phyloP scores from a whole-genome alignment of 352 stramenopile species.

The Pythium brassicae region DNA sequence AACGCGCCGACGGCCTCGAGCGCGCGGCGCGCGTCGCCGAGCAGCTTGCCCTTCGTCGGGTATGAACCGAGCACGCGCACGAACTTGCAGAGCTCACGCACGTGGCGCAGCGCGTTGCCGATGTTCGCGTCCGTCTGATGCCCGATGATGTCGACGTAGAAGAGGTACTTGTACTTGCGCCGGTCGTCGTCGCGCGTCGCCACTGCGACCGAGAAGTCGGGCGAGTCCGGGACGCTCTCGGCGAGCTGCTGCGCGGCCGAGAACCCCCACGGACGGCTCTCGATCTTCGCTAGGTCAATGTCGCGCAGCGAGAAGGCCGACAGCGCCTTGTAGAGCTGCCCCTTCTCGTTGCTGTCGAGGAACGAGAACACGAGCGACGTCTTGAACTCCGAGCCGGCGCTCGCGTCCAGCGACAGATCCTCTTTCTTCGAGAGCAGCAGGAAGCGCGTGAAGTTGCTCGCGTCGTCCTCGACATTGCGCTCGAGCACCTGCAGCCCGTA shows the following conservation, averaged over 20 bases:
- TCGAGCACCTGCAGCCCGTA: constrained; percentile 92
- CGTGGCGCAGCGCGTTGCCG: constrained; percentile 65
- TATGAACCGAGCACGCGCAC: constrained; percentile 85
- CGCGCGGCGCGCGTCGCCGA: constrained; percentile 49
- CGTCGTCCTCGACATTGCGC: constrained; percentile 84
- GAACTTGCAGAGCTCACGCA: constrained; percentile 82
- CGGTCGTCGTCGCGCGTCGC: constrained; percentile 22
- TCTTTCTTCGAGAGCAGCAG: constrained; percentile 71
- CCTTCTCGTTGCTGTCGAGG: constrained; percentile 51
- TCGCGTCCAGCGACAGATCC: constrained; percentile 27
- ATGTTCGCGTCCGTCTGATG: constrained; percentile 62
- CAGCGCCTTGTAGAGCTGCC: constrained; percentile 59
- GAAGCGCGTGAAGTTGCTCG: constrained; percentile 95
- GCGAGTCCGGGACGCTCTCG: constrained; percentile 18
- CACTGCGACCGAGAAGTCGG: constrained; percentile 25
- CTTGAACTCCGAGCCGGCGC: constrained; percentile 46
- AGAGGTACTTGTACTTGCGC: constrained; percentile 75
- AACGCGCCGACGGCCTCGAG: constrained; percentile 49
- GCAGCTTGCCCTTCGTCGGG: constrained; percentile 60
- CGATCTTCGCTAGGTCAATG: constrained; percentile 70
- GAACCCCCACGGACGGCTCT: constrained; percentile 59
- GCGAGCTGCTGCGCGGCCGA: constrained; percentile 55
- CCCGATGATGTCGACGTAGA: constrained; percentile 71
- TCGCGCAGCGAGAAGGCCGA: constrained; percentile 58
- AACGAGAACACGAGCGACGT: constrained; percentile 76